phyloP scores from a whole-genome alignment of 192 early-diverging fungal genomes.

The Coemansia sp. region DNA sequence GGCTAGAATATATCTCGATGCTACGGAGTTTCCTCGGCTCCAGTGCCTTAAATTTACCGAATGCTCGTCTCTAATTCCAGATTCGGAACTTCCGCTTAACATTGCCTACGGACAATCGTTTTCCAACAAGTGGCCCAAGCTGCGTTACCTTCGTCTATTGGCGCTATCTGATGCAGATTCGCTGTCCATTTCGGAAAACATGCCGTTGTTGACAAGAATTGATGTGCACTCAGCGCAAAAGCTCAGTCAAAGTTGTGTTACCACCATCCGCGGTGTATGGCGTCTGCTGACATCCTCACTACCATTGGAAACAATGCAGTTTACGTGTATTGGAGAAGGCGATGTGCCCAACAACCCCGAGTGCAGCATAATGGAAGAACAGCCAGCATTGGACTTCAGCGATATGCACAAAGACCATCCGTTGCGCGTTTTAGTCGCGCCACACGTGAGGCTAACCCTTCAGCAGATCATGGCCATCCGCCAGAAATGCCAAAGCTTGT shows the following conservation, averaged over 20 bases:
- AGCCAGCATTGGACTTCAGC: slow-evolving; percentile 5
- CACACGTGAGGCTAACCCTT: slow-evolving; percentile 17
- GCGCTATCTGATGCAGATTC: slow-evolving; percentile 20
- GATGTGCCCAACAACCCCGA: background rate
- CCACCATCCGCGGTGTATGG: slow-evolving; percentile 16
- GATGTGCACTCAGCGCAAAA: slow-evolving; percentile 9
- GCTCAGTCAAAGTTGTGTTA: slow-evolving; percentile 1
- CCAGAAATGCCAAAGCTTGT: slow-evolving; percentile 17
- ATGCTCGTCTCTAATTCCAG: slow-evolving; percentile 3
- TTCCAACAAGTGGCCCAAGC: slow-evolving; percentile 26
- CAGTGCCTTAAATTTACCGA: slow-evolving; percentile 15
- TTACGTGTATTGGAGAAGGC: slow-evolving; percentile 5
- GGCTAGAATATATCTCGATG: slow-evolving; percentile 14
- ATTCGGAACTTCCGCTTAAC: slow-evolving; percentile 11
- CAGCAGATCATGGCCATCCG: slow-evolving; percentile 19
- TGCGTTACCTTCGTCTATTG: slow-evolving; percentile 16
- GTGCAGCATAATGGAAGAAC: background rate
- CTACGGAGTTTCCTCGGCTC: slow-evolving; percentile 36
- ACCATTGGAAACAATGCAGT: slow-evolving; percentile 6
- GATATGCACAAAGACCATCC: slow-evolving; percentile 17
- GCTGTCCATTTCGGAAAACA: slow-evolving; percentile 7
- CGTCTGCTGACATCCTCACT: slow-evolving; percentile 22
- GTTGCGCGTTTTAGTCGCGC: slow-evolving; percentile 12
- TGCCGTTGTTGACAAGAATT: slow-evolving; percentile 15
- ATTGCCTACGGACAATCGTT: slow-evolving; percentile 31